Percentiles rank a stretch among this genome's conserved stretches.
These are phyloP conservation scores for Oryza brachyantha DNA, from an alignment of 176 grass and related monocot species.

Conservation along the genomic window DNA sequence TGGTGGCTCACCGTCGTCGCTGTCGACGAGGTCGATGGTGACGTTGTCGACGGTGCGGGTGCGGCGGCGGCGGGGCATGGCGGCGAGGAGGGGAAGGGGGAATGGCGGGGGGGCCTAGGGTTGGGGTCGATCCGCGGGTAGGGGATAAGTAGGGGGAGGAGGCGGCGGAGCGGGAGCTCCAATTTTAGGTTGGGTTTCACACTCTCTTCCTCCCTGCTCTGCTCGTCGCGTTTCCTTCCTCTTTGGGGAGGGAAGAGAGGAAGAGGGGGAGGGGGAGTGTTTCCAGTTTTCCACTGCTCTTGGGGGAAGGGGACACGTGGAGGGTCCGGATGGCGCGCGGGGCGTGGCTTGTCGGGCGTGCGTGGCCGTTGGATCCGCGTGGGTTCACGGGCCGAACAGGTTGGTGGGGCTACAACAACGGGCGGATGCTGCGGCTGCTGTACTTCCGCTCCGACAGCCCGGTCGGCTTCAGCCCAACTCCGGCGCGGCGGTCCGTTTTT, in stretches of 20 bases:
- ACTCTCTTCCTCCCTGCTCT: not conserved
- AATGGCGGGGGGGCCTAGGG: not conserved
- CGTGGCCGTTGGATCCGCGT: not conserved
- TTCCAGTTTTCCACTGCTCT: no score
- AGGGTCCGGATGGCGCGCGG: rapidly evolving
- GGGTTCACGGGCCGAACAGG: not conserved
- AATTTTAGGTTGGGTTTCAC: not conserved
- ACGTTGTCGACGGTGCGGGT: not conserved
- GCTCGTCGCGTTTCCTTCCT: not conserved
- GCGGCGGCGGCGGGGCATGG: conserved; percentile 1
- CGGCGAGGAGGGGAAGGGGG: not conserved
- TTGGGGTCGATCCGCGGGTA: conserved; percentile 17
- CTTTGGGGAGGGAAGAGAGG: not conserved
- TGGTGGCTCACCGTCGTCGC: conserved; percentile 25
- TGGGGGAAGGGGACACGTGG: not conserved
- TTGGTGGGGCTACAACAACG: no score
- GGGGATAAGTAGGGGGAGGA: not conserved
- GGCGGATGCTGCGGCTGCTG: no score
- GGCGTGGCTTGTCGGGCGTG: not conserved
- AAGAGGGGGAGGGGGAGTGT: no score
- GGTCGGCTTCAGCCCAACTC: no score
- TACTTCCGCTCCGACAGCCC: no score
- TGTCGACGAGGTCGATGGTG: conserved; percentile 40
- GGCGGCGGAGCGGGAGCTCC: conserved; percentile 1
- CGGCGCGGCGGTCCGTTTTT: no score